phyloP scores from a whole-genome alignment of 371 early-diverging fungal species.

The Zychaea mexicana region DNA sequence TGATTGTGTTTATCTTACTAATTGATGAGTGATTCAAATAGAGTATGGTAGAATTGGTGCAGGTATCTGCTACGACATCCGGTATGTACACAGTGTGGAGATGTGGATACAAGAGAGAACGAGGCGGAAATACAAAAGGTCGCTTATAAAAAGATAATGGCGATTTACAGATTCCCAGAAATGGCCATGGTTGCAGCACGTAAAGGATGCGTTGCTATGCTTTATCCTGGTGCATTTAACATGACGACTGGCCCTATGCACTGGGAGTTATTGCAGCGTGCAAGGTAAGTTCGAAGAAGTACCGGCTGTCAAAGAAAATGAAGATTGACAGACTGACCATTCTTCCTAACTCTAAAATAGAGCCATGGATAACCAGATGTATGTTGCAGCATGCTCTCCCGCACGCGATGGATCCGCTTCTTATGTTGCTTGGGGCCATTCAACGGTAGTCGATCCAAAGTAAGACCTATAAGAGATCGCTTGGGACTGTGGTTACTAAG shows the following conservation, averaged over 20 bases:
- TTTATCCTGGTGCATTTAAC: slow-evolving; percentile 98
- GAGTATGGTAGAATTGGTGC: slow-evolving; percentile 87
- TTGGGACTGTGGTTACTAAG: background rate
- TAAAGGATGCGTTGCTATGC: slow-evolving; percentile 87
- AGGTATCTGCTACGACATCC: slow-evolving; percentile 96
- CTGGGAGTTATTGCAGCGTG: slow-evolving; percentile 92
- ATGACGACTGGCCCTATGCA: slow-evolving; percentile 93
- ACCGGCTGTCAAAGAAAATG: too few relatives aligned
- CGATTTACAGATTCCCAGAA: slow-evolving; percentile 87
- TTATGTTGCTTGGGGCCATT: slow-evolving; percentile 96
- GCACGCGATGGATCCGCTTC: slow-evolving; percentile 77
- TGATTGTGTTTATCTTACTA: background rate
- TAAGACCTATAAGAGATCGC: slow-evolving; percentile 14
- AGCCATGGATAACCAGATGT: slow-evolving; percentile 78
- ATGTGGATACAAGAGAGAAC: too few relatives aligned
- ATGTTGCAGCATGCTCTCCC: slow-evolving; percentile 92
- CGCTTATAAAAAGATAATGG: background rate
- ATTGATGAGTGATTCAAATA: slow-evolving; percentile 11
- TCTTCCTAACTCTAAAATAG: slow-evolving; percentile 16
- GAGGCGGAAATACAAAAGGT: too few relatives aligned
- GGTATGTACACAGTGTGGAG: slow-evolving; percentile 24
- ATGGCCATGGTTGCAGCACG: slow-evolving; percentile 92
- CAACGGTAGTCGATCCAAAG: slow-evolving; percentile 87
- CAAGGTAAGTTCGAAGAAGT: slow-evolving; percentile 62
- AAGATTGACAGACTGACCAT: too few relatives aligned